Percentiles rank a stretch among this genome's conserved stretches.
Conservation (phyloP, 108 stramenopile species). For the Cafeteria roenbergensis region DNA sequence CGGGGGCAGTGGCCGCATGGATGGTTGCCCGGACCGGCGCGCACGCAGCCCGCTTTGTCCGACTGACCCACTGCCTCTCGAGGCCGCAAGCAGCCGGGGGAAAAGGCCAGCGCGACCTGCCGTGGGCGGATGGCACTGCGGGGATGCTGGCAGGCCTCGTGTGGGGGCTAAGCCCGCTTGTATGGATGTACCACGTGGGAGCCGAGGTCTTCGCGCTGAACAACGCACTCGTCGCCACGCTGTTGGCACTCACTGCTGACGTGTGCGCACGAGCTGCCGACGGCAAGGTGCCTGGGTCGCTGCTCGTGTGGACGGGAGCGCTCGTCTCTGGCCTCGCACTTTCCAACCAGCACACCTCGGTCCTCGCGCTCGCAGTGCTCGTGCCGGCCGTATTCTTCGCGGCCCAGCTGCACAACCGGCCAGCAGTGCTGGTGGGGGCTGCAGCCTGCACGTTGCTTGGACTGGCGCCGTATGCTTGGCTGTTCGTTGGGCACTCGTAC, state of each 20-base stretch:
- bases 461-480: conserved; percentile 39
- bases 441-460: conserved; percentile 32
- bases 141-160: conserved; percentile 4
- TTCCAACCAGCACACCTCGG: conserved; percentile 63
- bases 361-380: conserved; percentile 45
- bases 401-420: neutral
- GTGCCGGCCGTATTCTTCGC: conserved; percentile 26
- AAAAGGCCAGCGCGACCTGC: neutral
- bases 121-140: neutral
- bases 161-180: conserved; percentile 51
- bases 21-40: neutral
- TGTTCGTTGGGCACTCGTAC: conserved; percentile 34
- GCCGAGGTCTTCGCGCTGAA: conserved; percentile 75
- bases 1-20: conserved; percentile 14
- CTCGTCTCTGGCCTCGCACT: conserved; percentile 51
- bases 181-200: conserved; percentile 60
- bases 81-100: neutral
- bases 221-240: conserved; percentile 43
- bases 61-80: too few species aligned
- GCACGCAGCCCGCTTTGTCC: conserved; percentile 8
- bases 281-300: neutral
- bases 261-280: conserved; percentile 12
- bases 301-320: conserved; percentile 30
- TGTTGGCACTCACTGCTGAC: conserved; percentile 21
- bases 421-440: neutral